A percentile compares a stretch with the other conserved stretches of the same genome.
phyloP scores from a whole-genome alignment of 805 yeast genomes.

The Metschnikowia gruessii region DNA sequence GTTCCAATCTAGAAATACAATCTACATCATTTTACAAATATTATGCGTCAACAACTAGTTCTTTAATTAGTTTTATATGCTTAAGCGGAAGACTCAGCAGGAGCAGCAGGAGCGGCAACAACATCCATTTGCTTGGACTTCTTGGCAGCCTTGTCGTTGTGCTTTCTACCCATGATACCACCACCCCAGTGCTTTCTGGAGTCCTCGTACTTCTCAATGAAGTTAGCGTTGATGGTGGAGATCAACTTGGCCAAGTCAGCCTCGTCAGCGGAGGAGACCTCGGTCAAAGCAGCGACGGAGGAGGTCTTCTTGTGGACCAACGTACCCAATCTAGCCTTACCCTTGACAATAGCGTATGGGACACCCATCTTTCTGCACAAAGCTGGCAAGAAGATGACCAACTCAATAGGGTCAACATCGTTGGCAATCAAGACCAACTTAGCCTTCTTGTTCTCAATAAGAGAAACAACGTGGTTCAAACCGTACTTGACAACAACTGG shows the following conservation, averaged over 20 bases:
- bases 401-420: constrained; percentile 99
- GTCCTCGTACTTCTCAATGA: constrained; percentile 90
- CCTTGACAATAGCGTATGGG: constrained; percentile 97
- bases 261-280: constrained; percentile 92
- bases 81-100: constrained; percentile 5
- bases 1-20: too few species aligned
- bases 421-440: constrained; percentile 95
- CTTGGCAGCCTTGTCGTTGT: constrained; percentile 81
- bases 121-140: constrained; percentile 56
- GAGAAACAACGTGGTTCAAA: constrained; percentile 97
- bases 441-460: constrained; percentile 98
- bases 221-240: constrained; percentile 92
- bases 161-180: constrained; percentile 96
- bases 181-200: constrained; percentile 99
- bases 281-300: constrained; percentile 28
- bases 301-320: constrained; percentile 70
- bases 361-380: constrained; percentile 99
- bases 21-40: neutral
- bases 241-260: constrained; percentile 90
- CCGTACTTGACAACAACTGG: constrained; percentile 98
- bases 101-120: constrained; percentile 54
- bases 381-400: constrained; percentile 97
- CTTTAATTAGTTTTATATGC: constrained; percentile 6
- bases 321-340: constrained; percentile 98
- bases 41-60: constrained; percentile 1